These are phyloP conservation scores for Xerocomellus intermedius DNA, from an alignment of 768 basidiomycete genomes.

Conservation along the genomic window DNA sequence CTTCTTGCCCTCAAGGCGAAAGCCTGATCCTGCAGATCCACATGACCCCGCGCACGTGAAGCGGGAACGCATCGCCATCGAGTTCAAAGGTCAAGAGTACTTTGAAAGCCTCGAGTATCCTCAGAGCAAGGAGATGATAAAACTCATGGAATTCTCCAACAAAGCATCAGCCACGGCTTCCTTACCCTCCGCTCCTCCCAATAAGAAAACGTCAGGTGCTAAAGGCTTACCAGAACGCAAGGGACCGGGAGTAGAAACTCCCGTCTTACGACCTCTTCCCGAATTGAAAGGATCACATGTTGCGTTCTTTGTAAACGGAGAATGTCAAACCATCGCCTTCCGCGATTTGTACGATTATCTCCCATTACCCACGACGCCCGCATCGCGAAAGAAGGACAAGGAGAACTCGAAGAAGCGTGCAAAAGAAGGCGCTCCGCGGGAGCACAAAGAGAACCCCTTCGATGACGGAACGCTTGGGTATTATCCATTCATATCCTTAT, in stretches of 20 bases:
- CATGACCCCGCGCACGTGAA: conserved; percentile 80
- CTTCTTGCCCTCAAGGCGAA: conserved; percentile 68
- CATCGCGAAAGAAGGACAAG: conserved; percentile 57
- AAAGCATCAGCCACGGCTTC: conserved; percentile 56
- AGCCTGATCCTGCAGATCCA: conserved; percentile 58
- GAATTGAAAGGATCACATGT: conserved; percentile 69
- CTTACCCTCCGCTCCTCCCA: conserved; percentile 50
- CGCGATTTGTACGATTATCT: conserved; percentile 87
- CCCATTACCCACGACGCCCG: conserved; percentile 66
- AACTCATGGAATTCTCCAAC: conserved; percentile 75
- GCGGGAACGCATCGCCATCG: conserved; percentile 90
- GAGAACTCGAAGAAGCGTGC: conserved; percentile 52
- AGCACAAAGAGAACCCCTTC: conserved; percentile 79
- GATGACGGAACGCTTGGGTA: conserved; percentile 96
- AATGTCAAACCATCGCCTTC: conserved; percentile 80
- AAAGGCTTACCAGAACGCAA: conserved; percentile 66
- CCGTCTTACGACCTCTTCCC: conserved; percentile 61
- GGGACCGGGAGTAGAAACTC: conserved; percentile 32
- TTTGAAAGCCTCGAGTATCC: conserved; percentile 93
- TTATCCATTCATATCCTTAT: conserved; percentile 92
- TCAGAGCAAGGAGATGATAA: conserved; percentile 87
- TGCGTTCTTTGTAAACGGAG: conserved; percentile 91
- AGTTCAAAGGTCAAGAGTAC: conserved; percentile 95
- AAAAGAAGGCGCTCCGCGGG: conserved; percentile 63
- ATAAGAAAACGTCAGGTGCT: conserved; percentile 65